Percentiles rank a stretch among this genome's conserved stretches.
Evolutionary conservation across 2,329 filamentous ascomycete genomes (phyloP).

Genomic region (Samsoniella hepiali): DNA sequence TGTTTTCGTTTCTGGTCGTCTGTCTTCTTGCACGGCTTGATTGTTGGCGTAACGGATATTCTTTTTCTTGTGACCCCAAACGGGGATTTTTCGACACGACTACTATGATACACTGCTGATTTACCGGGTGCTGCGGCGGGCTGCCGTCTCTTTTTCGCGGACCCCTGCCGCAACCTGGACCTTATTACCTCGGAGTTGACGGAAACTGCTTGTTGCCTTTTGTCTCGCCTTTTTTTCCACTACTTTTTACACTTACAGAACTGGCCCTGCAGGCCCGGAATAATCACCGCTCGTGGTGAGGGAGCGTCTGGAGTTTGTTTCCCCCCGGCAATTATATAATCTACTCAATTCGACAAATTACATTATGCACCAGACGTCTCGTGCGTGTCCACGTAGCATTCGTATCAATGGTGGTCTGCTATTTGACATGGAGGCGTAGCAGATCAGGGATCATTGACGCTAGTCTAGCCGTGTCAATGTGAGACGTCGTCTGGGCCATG

Average conservation of each 20-base stretch:
- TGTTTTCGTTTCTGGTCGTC: not conserved
- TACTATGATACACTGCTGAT: constrained; percentile 8
- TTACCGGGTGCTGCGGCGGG: not conserved
- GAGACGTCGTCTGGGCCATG: constrained; percentile 6
- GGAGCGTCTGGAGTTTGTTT: constrained; percentile 10
- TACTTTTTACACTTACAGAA: constrained; percentile 14
- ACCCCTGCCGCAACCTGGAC: not conserved
- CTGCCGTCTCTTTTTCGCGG: not conserved
- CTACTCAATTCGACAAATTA: not conserved
- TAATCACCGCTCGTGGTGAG: constrained; percentile 10
- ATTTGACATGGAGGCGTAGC: not conserved
- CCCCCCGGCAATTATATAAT: constrained; percentile 2
- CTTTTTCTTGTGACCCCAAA: not conserved
- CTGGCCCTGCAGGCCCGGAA: constrained; percentile 12
- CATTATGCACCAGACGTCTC: not conserved
- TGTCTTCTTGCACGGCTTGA: not conserved
- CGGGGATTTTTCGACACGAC: constrained; percentile 11
- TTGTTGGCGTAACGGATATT: constrained; percentile 11
- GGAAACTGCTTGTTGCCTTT: constrained; percentile 6
- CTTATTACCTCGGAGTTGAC: constrained; percentile 13
- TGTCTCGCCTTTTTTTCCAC: not conserved
- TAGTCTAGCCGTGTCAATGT: constrained; percentile 7
- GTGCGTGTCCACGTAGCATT: not conserved
- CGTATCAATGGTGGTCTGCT: not conserved
- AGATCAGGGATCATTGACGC: not conserved